Percentiles rank a stretch among this genome's conserved stretches.
These are phyloP conservation scores for Collybia nuda DNA, from an alignment of 768 basidiomycete species.

Conservation along the genomic window DNA sequence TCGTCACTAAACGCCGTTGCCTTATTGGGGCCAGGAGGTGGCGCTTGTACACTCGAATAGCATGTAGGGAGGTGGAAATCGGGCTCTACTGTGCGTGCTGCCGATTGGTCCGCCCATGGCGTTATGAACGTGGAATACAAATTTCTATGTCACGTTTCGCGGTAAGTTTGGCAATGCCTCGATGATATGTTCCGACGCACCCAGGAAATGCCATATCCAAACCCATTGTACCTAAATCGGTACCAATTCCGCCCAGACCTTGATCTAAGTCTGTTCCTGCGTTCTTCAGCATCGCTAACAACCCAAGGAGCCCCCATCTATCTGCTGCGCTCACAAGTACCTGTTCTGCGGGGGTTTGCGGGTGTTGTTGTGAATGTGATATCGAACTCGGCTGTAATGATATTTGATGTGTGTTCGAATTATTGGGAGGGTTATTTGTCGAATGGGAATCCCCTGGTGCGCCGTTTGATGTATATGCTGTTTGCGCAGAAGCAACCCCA, in stretches of 20 bases:
- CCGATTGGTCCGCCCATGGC: slow-evolving; percentile 92
- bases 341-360: slow-evolving; percentile 92
- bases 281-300: slow-evolving; percentile 85
- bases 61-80: slow-evolving; percentile 89
- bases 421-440: slow-evolving; percentile 27
- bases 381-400: slow-evolving; percentile 30
- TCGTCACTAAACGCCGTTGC: slow-evolving; percentile 90
- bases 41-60: slow-evolving; percentile 86
- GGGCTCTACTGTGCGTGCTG: slow-evolving; percentile 84
- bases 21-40: slow-evolving; percentile 79
- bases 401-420: slow-evolving; percentile 31
- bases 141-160: slow-evolving; percentile 45
- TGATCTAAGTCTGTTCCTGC: slow-evolving; percentile 75
- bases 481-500: slow-evolving; percentile 23
- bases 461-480: slow-evolving; percentile 36
- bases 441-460: slow-evolving; percentile 31
- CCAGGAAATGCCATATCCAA: slow-evolving; percentile 84
- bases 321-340: slow-evolving; percentile 91
- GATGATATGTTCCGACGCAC: slow-evolving; percentile 47
- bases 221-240: slow-evolving; percentile 89
- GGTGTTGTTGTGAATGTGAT: slow-evolving; percentile 47
- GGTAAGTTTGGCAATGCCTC: slow-evolving; percentile 11
- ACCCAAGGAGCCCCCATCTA: slow-evolving; percentile 87
- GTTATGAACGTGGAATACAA: slow-evolving; percentile 93
- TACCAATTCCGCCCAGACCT: slow-evolving; percentile 81